Conservation (phyloP, 345 rosid species). For the Schrenkiella parvula region DNA sequence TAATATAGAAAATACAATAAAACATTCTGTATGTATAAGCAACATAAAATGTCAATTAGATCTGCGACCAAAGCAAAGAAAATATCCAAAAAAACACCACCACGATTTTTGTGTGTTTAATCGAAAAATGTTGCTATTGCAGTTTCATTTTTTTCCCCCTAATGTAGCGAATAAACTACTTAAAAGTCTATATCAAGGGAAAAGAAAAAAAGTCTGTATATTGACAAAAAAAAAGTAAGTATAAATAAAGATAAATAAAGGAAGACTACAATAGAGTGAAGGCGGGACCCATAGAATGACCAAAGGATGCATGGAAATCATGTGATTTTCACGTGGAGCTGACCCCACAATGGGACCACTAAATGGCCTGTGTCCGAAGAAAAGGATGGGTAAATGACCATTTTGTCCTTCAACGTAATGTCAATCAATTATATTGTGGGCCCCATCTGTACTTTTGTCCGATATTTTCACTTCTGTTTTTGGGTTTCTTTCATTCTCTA, state of each 20-base stretch:
- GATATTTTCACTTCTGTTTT: slow-evolving; percentile 11
- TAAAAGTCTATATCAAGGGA: too few relatives aligned
- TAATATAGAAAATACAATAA: too few relatives aligned
- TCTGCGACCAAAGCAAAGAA: too few relatives aligned
- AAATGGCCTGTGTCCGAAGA: background rate
- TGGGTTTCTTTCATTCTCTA: slow-evolving; percentile 23
- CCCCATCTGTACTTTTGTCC: slow-evolving; percentile 9
- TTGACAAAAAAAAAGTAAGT: background rate
- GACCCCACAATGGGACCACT: background rate
- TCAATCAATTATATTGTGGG: background rate
- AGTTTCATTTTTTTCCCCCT: too few relatives aligned
- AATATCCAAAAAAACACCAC: too few relatives aligned
- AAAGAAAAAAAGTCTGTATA: too few relatives aligned
- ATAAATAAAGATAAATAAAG: background rate
- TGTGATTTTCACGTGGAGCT: slow-evolving; percentile 51
- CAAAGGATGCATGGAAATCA: slow-evolving; percentile 29
- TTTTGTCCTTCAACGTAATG: background rate
- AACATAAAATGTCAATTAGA: too few relatives aligned
- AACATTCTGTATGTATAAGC: too few relatives aligned
- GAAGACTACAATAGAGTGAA: slow-evolving; percentile 3
- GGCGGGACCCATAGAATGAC: slow-evolving; percentile 1
- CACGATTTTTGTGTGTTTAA: too few relatives aligned
- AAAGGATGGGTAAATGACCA: background rate
- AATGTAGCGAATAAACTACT: too few relatives aligned
- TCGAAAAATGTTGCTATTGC: too few relatives aligned